phyloP scores from a whole-genome alignment of 2,329 filamentous ascomycete genomes.

The Monosporascus sp. region DNA sequence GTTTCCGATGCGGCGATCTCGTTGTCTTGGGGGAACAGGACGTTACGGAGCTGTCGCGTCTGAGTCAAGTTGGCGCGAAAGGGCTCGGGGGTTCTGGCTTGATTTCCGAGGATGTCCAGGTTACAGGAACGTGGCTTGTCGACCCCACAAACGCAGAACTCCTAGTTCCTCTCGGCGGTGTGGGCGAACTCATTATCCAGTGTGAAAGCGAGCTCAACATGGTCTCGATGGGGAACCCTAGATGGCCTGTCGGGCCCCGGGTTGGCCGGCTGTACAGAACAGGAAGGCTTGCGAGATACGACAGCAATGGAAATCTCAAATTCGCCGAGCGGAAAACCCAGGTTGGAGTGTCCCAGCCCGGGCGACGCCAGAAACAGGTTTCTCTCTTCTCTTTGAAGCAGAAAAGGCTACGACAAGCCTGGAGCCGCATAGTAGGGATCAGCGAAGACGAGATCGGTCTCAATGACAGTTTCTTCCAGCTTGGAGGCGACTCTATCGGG shows the following conservation, averaged over 20 bases:
- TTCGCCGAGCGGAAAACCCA: constrained; percentile 21
- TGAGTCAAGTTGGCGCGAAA: constrained; percentile 21
- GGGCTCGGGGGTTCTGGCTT: constrained; percentile 14
- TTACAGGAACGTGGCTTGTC: constrained; percentile 34
- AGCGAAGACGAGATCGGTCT: constrained; percentile 43
- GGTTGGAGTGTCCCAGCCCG: constrained; percentile 4
- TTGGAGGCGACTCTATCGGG: constrained; percentile 56
- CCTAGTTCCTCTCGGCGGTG: constrained; percentile 34
- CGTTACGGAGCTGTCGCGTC: constrained; percentile 23
- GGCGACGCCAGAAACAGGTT: constrained; percentile 24
- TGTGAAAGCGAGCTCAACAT: constrained; percentile 21
- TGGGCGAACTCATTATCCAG: constrained; percentile 41
- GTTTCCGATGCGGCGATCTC: constrained; percentile 29
- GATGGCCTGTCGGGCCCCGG: constrained; percentile 21
- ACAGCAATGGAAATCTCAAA: constrained; percentile 23
- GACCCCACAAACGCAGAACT: constrained; percentile 30
- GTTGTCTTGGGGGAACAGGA: constrained; percentile 31
- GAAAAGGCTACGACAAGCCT: constrained; percentile 40
- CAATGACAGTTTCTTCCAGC: constrained; percentile 56
- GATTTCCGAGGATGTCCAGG: constrained; percentile 16
- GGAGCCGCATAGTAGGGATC: constrained; percentile 42
- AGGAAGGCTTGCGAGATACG: constrained; percentile 35
- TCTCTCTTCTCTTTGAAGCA: constrained; percentile 38
- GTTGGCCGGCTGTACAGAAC: constrained; percentile 33
- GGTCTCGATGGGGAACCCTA: constrained; percentile 19